Conservation (phyloP, 257 asterid genomes). For the Vinca minor region DNA sequence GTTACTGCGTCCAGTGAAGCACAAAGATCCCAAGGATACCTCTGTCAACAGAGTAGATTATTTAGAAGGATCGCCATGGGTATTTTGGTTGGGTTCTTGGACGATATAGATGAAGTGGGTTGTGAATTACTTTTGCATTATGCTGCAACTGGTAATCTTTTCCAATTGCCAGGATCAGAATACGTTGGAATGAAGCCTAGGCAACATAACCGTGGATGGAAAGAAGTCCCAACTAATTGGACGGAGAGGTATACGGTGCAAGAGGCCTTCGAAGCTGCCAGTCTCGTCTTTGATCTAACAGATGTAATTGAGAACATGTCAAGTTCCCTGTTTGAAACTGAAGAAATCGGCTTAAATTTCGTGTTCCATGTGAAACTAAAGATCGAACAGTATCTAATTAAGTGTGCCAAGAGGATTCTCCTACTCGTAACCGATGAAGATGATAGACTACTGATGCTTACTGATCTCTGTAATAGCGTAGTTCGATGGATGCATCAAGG, state of each 20-base stretch:
- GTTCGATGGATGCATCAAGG: conserved; percentile 54
- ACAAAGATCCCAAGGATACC: conserved; percentile 18
- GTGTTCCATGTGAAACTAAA: conserved; percentile 42
- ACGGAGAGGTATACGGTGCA: conserved; percentile 30
- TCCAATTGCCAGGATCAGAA: conserved; percentile 24
- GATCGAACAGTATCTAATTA: conserved; percentile 37
- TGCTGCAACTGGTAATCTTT: conserved; percentile 52
- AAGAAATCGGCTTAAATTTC: conserved; percentile 41
- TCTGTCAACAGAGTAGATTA: conserved; percentile 27
- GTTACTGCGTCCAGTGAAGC: conserved; percentile 23
- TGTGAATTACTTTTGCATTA: conserved; percentile 61
- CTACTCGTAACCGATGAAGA: conserved; percentile 25
- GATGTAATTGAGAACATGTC: conserved; percentile 40
- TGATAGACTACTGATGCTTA: conserved; percentile 24
- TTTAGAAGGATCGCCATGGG: conserved; percentile 57
- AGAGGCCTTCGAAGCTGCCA: conserved; percentile 61
- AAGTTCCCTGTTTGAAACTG: conserved; percentile 43
- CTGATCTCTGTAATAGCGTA: conserved; percentile 46
- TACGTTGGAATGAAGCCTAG: conserved; percentile 25
- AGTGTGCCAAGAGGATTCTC: conserved; percentile 51
- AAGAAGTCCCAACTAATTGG: conserved; percentile 22
- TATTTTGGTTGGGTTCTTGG: conserved; percentile 38
- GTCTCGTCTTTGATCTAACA: conserved; percentile 46
- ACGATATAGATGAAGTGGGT: conserved; percentile 32
- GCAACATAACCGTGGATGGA: conserved; percentile 23